Evolutionary conservation across 106 monocot species (phyloP), one percentile per base, ranked within the genome.

Genomic region (Platanthera zijinensis): DNA sequence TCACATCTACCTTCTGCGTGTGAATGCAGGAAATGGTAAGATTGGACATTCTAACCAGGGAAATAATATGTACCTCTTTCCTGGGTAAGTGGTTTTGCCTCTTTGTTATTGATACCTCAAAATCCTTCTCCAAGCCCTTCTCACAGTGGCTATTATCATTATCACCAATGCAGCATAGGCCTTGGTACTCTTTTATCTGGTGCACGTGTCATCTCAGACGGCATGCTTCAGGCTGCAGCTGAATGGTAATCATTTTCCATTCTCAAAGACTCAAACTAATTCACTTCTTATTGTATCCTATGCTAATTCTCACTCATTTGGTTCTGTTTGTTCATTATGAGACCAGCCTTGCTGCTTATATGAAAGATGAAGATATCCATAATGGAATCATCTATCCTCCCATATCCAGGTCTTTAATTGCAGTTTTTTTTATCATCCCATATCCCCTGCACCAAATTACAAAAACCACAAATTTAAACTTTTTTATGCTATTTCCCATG

Each of bases 51-150:
- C 86, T 75, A 99, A 99, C 80, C 97, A 94, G 82, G 97, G 91
- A 76, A 99, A 94, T 73, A 94, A 92, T 39, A 99, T 99, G 97
- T 99, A 94, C 79, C 90, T 99, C 28, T 99, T 99, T 82, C 97
- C 91, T 15, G 97, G 97, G 97, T 99, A 71, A 81, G 91, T 82
- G 53, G 5, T 45, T 14, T 70, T 69, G 48, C 21, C 22, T 79
- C 28, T 78, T 48, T 70, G 45, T 45, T 78, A 39, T 48, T 4
- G 12, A 66, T 66, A 32, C 30, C 10, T 4, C 10, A 32, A 66
- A 8, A 8, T 10, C 66, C 10, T 66, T 66, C 66, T 32, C 32
- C 39, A 32, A 66, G 11, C 10, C 66, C 10, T 66, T 66, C 66
- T 32, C 32, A n/a, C 32, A 25, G 30, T 64, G 5, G 11, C 11